Evolutionary conservation across 1,139 yeast genomes (phyloP).

Genomic region (Nakaseomyces glabratus): DNA sequence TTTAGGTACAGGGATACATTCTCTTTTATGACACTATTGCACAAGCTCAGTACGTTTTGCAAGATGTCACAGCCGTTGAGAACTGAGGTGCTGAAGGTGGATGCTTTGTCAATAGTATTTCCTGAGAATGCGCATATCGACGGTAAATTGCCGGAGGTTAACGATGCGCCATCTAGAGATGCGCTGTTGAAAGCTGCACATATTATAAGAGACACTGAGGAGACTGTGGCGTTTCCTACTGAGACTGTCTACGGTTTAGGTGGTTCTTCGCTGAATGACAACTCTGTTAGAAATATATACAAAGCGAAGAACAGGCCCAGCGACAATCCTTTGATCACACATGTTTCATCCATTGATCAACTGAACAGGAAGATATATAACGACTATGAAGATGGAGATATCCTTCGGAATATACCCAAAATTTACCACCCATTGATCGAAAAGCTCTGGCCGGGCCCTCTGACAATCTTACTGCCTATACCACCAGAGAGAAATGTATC

Average conservation of each 20-base stretch:
- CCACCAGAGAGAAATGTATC: conserved; percentile 35
- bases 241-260: conserved; percentile 97
- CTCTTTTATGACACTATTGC: too few relatives aligned
- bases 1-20: too few relatives aligned
- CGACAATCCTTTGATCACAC: conserved; percentile 89
- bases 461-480: conserved; percentile 75
- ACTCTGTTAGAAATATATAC: conserved; percentile 68
- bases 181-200: conserved; percentile 52
- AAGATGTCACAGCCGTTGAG: conserved; percentile 5
- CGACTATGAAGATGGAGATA: conserved; percentile 17
- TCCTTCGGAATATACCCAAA: conserved; percentile 44
- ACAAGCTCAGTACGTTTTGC: too few relatives aligned
- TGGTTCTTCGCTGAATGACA: conserved; percentile 71
- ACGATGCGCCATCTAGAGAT: conserved; percentile 42
- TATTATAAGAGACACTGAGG: conserved; percentile 41
- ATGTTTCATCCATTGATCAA: conserved; percentile 71
- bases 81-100: conserved; percentile 40
- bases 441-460: conserved; percentile 92
- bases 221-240: conserved; percentile 87
- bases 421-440: conserved; percentile 54
- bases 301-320: conserved; percentile 87
- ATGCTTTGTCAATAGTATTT: conserved; percentile 37
- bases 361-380: conserved; percentile 43
- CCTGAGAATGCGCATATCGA: conserved; percentile 29
- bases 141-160: conserved; percentile 36